Base-by-base conservation (phyloP, 345 rosid genomes). In the Ricinus communis region DNA sequence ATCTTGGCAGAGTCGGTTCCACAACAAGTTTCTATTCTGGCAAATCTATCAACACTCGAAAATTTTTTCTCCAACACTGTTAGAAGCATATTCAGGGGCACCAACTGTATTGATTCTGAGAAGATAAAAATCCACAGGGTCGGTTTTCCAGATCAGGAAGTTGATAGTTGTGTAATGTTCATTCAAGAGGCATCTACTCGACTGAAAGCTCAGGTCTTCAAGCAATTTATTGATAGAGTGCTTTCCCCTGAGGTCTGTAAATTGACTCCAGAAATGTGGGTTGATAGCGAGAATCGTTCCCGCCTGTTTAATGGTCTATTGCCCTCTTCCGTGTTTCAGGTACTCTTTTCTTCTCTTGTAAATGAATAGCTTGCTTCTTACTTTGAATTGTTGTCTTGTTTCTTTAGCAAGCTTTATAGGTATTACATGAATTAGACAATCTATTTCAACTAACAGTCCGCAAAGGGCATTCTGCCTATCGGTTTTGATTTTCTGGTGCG, bases 251-350 rank as follows among this genome's bases (percentile, higher is more conserved):
- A 79, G 43, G 70, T 66, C 68, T 43, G 41, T 45, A 74, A 62
- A 31, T 18, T 56, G 68, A 43, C 18, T 54, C 36, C 64, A 43
- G 70, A 75, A 67, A 50, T 55, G 21, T 40, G 57, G 62, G 36
- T 18, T 62, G 68, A 68, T 38, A 65, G 63, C 49, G 58, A 14
- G 33, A 70, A 16, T 49, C 75, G 77, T 72, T 62, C 61, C 62
- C 43, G 41, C 65, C 47, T 7, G 49, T 47, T 24, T 62, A 62
- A 60, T 36, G 69, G 18, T 49, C 33, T 13, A 50, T 68, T 79
- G 76, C 88, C 85, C 22, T 84, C 87, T 45, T 28, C 59, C 69
- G 76, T 77, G 24, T 82, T 86, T 69, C 90, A 86, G 89, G 89
- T 88, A 67, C 33, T 11, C 46, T 56, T 70, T 66, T 38, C 28